phyloP scores from a whole-genome alignment of 2,329 filamentous ascomycete genomes.

The Colletotrichum sp. region DNA sequence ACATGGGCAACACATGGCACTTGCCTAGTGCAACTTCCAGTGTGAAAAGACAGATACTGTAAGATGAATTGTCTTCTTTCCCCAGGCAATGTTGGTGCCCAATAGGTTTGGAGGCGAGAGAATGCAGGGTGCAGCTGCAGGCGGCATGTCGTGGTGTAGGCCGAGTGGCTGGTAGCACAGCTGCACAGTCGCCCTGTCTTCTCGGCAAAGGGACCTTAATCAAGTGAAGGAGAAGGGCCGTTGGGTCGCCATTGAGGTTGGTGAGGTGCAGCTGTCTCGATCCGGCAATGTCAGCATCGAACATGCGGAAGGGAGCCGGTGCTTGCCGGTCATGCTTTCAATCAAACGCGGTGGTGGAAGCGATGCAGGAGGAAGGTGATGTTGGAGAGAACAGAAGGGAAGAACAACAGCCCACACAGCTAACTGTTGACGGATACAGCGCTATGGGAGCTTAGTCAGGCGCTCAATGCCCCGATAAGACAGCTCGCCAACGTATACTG shows the following conservation, averaged over 20 bases:
- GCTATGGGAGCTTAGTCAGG: neutral
- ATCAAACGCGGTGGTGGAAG: neutral
- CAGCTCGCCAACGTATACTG: neutral
- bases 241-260: neutral
- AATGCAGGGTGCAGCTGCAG: conserved; percentile 3
- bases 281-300: neutral
- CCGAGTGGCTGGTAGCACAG: conserved; percentile 11
- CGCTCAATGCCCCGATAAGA: neutral
- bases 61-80: neutral
- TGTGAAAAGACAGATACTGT: neutral
- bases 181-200: conserved; percentile 5
- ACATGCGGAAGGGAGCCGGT: neutral
- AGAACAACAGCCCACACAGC: neutral
- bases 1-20: conserved; percentile 3
- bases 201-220: neutral
- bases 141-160: conserved; percentile 7
- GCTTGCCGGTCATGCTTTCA: neutral
- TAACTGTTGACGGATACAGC: no score
- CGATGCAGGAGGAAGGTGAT: neutral
- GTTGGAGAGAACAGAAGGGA: neutral
- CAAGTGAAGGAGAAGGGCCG: neutral
- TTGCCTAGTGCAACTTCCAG: neutral
- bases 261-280: neutral
- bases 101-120: neutral
- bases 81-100: neutral